Base-by-base conservation (phyloP, 768 basidiomycete species). In the Sarcomyxa edulis region DNA sequence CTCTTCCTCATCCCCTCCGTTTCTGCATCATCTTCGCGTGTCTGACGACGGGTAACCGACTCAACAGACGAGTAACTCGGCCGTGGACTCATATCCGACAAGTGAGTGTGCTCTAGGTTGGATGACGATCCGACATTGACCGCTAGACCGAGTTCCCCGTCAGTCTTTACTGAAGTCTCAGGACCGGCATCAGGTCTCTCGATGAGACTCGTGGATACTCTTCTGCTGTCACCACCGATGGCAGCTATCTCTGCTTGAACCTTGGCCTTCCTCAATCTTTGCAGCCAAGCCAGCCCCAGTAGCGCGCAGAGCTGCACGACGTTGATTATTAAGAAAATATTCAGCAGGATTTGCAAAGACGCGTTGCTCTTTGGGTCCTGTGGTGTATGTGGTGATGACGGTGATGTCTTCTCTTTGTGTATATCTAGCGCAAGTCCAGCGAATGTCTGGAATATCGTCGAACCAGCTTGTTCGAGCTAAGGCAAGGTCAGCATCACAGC, bases 381-480 rank as follows among this genome's bases (percentile, higher is more conserved):
- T 46, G 42, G 26, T 45, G 28, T 12, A 42, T 37, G 25, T 44
- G 9, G 39, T n/a, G n/a, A n/a, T 31, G 27, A 35, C 20, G 41
- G 23, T 38, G 48, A 46, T 53, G 53, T 28, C 26, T 55, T 53
- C 33, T 60, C 62, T 38, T 57, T 59, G 23, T 50, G 48, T 26
- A 53, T 61, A 52, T 89, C 85, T 9, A 89, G 68, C 16, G 73
- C 59, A 21, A 86, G 62, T 31, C 86, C 85, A n/a, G 83, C 72
- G 8, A 87, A 50, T 0, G 83, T 86, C 48, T 87, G 81, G 40
- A 80, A 76, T 38, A 86, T 72, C 0, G 81, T 83, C 3, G 81
- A 74, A 2, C 84, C 84, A 2, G 79, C 76, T 55, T 84, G 78
- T 52, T 89, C 86, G 42, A 89, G 63, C 84, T 87, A 40, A 32